Conservation (phyloP, 192 early-diverging fungal genomes). For the Tieghemiomyces parasiticus region DNA sequence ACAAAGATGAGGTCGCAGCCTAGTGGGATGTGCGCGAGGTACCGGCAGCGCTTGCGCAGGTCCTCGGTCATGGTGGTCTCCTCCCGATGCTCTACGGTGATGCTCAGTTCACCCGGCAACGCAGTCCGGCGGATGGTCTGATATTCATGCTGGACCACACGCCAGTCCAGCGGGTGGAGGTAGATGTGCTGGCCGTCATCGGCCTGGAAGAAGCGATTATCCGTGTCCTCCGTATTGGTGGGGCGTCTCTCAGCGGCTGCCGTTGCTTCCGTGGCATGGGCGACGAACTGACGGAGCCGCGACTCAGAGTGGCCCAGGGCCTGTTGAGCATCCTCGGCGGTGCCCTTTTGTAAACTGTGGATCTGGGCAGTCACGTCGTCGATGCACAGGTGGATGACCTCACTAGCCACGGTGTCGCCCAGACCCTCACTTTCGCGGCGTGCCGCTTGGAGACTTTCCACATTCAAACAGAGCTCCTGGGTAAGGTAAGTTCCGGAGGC, state of each 20-base stretch:
- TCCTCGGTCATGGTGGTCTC: conserved; percentile 83
- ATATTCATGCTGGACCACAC: conserved; percentile 66
- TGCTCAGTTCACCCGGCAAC: conserved; percentile 51
- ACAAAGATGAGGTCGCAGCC: conserved; percentile 82
- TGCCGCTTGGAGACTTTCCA: conserved; percentile 27
- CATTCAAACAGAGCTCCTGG: conserved; percentile 46
- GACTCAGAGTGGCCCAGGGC: not conserved
- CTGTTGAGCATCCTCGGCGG: not conserved
- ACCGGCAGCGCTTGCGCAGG: conserved; percentile 69
- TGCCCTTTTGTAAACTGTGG: too few relatives aligned
- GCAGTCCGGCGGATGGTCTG: conserved; percentile 31
- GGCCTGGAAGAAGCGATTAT: conserved; percentile 73
- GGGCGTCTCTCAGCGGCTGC: too few relatives aligned
- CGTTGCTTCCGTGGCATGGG: too few relatives aligned
- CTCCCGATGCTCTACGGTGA: conserved; percentile 42
- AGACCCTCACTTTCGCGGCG: conserved; percentile 32
- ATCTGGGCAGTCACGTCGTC: conserved; percentile 10
- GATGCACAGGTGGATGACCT: conserved; percentile 19
- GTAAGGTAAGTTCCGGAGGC: conserved; percentile 40
- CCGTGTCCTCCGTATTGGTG: not conserved
- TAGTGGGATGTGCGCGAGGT: conserved; percentile 71
- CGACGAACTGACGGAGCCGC: not conserved
- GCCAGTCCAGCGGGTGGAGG: conserved; percentile 81
- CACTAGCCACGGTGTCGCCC: conserved; percentile 21
- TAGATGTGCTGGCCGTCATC: conserved; percentile 89